Evolutionary conservation across 345 rosid species (phyloP).

Genomic region (Bruguiera sexangula): DNA sequence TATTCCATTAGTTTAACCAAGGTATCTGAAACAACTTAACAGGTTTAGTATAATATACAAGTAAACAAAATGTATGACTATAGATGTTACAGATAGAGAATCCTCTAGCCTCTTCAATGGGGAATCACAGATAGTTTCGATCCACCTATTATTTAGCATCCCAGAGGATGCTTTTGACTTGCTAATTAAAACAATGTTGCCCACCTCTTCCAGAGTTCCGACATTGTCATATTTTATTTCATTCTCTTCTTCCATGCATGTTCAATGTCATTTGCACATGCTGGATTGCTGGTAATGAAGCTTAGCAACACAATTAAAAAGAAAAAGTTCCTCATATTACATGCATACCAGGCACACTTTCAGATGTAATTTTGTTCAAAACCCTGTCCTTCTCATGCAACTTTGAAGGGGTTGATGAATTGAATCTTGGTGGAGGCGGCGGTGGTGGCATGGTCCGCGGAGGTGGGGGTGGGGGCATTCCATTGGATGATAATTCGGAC

Average conservation of each 20-base stretch:
- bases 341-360: slow-evolving; percentile 51
- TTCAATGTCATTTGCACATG: neutral
- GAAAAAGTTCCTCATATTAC: neutral
- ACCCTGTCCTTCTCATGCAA: slow-evolving; percentile 22
- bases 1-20: slow-evolving; percentile 77
- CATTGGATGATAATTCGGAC: slow-evolving; percentile 30
- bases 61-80: neutral
- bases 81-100: neutral
- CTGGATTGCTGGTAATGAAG: no score
- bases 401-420: slow-evolving; percentile 25
- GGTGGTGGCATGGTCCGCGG: slow-evolving; percentile 51
- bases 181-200: no score
- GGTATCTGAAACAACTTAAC: slow-evolving; percentile 54
- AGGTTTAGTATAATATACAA: neutral
- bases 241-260: neutral
- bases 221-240: neutral
- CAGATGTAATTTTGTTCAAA: slow-evolving; percentile 31
- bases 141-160: neutral
- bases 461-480: slow-evolving; percentile 36
- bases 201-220: no score
- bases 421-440: slow-evolving; percentile 56
- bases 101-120: neutral
- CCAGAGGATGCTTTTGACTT: neutral
- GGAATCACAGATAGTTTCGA: neutral
- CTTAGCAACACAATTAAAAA: neutral